Conservation (phyloP, 1,139 yeast species). For the Suhomyces guaymorum region DNA sequence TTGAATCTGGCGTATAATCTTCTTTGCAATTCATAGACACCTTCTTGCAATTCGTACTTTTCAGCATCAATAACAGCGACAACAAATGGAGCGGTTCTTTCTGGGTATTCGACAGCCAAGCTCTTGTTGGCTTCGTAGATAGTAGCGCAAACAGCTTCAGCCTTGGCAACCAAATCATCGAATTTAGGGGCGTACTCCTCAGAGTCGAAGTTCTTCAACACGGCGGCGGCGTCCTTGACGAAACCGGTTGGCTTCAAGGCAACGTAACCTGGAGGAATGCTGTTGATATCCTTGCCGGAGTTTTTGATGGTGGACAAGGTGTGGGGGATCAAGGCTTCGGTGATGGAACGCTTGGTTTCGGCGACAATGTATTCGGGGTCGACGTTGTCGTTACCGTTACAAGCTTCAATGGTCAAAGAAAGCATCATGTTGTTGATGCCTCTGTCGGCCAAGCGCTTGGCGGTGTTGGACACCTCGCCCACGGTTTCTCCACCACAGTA, state of each 20-base stretch:
- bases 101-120: conserved; percentile 56
- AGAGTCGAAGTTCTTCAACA: conserved; percentile 60
- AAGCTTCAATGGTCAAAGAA: conserved; percentile 88
- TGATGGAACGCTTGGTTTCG: conserved; percentile 68
- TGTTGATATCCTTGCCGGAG: conserved; percentile 53
- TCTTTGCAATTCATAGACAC: conserved; percentile 89
- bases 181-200: conserved; percentile 51
- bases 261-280: conserved; percentile 75
- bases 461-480: conserved; percentile 68
- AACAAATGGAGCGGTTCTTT: conserved; percentile 75
- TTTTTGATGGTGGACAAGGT: conserved; percentile 49
- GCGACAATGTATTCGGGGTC: conserved; percentile 64
- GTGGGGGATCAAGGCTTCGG: conserved; percentile 73
- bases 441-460: conserved; percentile 61
- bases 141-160: conserved; percentile 55
- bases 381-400: conserved; percentile 70
- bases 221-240: conserved; percentile 71
- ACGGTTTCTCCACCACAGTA: conserved; percentile 91
- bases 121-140: conserved; percentile 57
- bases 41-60: conserved; percentile 81
- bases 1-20: conserved; percentile 76
- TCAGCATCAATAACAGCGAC: conserved; percentile 93
- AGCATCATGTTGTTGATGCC: conserved; percentile 95
- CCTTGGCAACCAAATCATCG: conserved; percentile 62
- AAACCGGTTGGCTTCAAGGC: conserved; percentile 95